phyloP scores from a whole-genome alignment of 345 rosid species.

The Eucalyptus cladocalyx region DNA sequence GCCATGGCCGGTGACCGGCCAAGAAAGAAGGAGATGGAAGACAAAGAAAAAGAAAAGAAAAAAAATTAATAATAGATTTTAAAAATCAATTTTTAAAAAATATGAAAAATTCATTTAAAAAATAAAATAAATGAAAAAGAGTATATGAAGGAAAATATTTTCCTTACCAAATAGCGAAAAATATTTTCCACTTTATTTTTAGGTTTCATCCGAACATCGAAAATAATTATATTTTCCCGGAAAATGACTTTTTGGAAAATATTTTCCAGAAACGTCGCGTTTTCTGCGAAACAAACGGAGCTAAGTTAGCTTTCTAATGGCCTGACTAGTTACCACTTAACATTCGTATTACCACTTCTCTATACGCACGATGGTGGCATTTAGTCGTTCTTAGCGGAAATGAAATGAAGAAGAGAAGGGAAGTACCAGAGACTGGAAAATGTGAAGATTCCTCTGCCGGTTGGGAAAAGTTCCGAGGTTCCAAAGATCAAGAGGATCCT shows the following conservation, averaged over 20 bases:
- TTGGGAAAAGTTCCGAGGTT: neutral
- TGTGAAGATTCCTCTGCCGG: neutral
- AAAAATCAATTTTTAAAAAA: too few relatives aligned
- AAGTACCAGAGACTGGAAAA: neutral
- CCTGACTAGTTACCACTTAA: neutral
- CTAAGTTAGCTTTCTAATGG: neutral
- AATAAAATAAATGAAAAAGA: too few relatives aligned
- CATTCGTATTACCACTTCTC: neutral
- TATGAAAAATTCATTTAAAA: too few relatives aligned
- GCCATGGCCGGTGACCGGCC: accelerated
- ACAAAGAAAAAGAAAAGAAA: too few relatives aligned
- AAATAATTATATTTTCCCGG: accelerated
- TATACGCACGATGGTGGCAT: neutral
- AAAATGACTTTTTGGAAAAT: too few relatives aligned
- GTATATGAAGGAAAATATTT: too few relatives aligned
- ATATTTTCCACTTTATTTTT: too few relatives aligned
- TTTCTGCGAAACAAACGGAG: accelerated
- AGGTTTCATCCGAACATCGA: accelerated
- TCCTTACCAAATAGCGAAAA: too few relatives aligned
- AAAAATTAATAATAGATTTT: too few relatives aligned
- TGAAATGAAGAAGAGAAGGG: neutral
- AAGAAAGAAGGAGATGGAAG: too few relatives aligned
- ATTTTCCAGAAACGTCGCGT: accelerated
- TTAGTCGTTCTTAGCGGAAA: neutral
- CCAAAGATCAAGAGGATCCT: neutral